phyloP scores from a whole-genome alignment of 2,329 filamentous ascomycete genomes.

The Trichoderma cornu-damae region DNA sequence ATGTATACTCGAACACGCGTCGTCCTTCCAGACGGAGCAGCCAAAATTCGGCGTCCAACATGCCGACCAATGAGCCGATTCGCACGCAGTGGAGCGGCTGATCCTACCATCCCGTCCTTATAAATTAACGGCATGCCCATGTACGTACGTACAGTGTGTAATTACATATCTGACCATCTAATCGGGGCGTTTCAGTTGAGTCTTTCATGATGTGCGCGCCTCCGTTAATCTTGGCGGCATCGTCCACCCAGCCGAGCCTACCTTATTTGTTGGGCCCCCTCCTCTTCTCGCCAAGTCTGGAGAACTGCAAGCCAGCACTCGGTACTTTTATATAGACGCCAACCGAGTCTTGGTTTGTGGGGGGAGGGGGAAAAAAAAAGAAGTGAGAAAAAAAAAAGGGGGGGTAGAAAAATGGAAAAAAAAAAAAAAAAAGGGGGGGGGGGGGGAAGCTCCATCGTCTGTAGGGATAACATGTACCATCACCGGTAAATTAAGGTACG shows the following conservation, averaged over 20 bases:
- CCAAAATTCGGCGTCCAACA: background rate
- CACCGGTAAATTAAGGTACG: background rate
- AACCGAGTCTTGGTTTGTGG: too few relatives aligned
- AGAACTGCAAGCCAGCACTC: background rate
- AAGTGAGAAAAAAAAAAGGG: too few relatives aligned
- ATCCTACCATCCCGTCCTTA: slow-evolving; percentile 9
- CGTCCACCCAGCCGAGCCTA: background rate
- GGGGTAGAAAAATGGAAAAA: too few relatives aligned
- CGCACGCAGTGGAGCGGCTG: slow-evolving; percentile 1
- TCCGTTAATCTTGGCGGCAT: background rate
- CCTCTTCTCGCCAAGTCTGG: background rate
- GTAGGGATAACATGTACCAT: background rate
- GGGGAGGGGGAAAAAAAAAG: too few relatives aligned
- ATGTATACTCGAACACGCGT: too few relatives aligned
- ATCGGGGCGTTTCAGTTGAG: slow-evolving; percentile 10
- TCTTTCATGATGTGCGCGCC: background rate
- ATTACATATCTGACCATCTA: background rate
- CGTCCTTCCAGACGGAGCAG: background rate
- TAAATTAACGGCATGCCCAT: background rate
- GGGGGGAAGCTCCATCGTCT: background rate
- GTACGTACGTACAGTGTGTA: background rate
- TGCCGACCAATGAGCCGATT: slow-evolving; percentile 1
- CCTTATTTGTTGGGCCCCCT: too few relatives aligned
- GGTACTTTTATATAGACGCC: too few relatives aligned
- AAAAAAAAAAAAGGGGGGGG: background rate